A percentile compares a stretch with the other conserved stretches of the same genome.
Evolutionary conservation across 345 rosid genomes (phyloP).

Genomic region (Eucalyptus melliodora): DNA sequence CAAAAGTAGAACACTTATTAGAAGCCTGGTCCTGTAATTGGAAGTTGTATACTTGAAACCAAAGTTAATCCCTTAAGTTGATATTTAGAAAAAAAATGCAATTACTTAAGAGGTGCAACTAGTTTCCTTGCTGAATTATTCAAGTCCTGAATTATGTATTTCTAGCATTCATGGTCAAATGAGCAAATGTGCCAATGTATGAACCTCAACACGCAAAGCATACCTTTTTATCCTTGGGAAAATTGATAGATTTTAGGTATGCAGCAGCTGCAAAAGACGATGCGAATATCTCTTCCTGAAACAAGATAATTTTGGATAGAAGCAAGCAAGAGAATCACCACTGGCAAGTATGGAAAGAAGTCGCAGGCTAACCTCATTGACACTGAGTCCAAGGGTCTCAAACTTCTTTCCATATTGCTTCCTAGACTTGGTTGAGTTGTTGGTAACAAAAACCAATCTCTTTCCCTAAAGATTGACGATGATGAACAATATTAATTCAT

Average conservation of each 20-base stretch:
- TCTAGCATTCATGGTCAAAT: background rate
- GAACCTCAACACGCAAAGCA: background rate
- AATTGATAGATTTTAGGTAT: conserved; percentile 74
- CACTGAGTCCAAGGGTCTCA: conserved; percentile 76
- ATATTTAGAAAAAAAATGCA: background rate
- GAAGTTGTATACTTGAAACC: background rate
- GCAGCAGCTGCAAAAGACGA: conserved; percentile 98
- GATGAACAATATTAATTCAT: background rate
- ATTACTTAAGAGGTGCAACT: background rate
- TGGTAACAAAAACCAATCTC: conserved; percentile 89
- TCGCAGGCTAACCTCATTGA: conserved; percentile 48
- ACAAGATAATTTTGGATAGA: background rate
- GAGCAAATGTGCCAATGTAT: background rate
- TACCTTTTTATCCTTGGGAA: conserved; percentile 93
- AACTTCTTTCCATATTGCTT: conserved; percentile 95
- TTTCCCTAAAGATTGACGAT: conserved; percentile 44
- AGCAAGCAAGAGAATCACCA: background rate
- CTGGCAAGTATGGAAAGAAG: background rate
- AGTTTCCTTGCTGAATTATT: background rate
- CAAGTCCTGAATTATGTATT: background rate
- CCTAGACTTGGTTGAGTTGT: conserved; percentile 95
- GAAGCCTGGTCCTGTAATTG: background rate
- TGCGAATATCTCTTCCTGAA: conserved; percentile 93
- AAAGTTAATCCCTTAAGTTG: background rate
- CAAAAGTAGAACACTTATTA: background rate